Conservation (phyloP, 768 basidiomycete genomes). For the Rickenella mellea region DNA sequence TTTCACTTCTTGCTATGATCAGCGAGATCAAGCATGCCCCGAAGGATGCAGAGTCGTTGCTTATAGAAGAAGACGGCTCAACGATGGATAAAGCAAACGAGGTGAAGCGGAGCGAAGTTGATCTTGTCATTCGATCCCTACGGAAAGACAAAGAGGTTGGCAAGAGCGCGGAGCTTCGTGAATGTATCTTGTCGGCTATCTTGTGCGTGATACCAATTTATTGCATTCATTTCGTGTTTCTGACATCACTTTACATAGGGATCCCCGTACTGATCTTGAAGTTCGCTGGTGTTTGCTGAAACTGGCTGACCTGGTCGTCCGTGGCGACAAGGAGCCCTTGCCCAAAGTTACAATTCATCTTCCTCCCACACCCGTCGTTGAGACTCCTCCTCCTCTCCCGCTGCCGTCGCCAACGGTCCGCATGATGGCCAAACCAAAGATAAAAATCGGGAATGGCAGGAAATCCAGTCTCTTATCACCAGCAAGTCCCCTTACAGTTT, state of each 20-base stretch:
- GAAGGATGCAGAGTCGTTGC: constrained; percentile 67
- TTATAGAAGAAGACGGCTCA: constrained; percentile 83
- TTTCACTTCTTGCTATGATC: constrained; percentile 79
- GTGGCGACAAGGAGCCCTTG: constrained; percentile 70
- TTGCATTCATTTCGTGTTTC: neutral
- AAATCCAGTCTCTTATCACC: neutral
- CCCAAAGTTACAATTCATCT: constrained; percentile 86
- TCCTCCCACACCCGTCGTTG: constrained; percentile 60
- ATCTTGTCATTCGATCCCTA: constrained; percentile 77
- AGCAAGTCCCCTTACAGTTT: constrained; percentile 23
- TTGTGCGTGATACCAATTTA: constrained; percentile 41
- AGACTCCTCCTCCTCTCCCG: constrained; percentile 46
- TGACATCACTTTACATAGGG: constrained; percentile 29
- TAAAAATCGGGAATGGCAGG: constrained; percentile 1
- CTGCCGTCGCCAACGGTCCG: neutral
- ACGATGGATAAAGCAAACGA: constrained; percentile 51
- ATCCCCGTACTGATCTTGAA: constrained; percentile 73
- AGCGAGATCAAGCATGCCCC: constrained; percentile 76
- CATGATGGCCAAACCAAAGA: neutral
- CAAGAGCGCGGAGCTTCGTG: constrained; percentile 68
- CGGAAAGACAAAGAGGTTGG: constrained; percentile 82
- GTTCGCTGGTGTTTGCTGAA: constrained; percentile 89
- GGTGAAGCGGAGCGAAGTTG: constrained; percentile 68
- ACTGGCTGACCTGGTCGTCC: constrained; percentile 80
- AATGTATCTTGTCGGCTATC: constrained; percentile 73